Percentiles rank a stretch among this genome's conserved stretches.
These are phyloP conservation scores for Claviceps arundinis DNA, from an alignment of 2,329 filamentous ascomycete genomes.

Conservation along the genomic window DNA sequence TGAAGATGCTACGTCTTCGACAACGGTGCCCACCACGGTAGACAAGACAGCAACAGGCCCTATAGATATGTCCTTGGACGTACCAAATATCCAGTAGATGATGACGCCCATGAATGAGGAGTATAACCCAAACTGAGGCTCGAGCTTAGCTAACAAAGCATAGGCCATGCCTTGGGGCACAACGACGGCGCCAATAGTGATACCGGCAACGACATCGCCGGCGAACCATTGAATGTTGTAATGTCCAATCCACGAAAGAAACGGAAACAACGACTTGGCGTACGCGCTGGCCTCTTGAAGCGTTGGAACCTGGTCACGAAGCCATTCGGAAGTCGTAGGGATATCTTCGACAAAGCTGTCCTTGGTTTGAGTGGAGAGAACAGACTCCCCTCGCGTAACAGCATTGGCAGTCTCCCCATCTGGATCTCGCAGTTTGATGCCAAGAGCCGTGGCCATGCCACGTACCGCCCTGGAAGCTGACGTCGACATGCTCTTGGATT, in stretches of 20 bases:
- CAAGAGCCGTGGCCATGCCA: constrained; percentile 61
- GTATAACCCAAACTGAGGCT: constrained; percentile 64
- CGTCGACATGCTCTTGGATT: constrained; percentile 19
- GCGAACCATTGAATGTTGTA: constrained; percentile 86
- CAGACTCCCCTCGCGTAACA: constrained; percentile 64
- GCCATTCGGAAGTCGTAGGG: constrained; percentile 61
- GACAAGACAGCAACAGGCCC: constrained; percentile 95
- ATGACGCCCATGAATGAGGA: constrained; percentile 93
- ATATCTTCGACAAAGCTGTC: constrained; percentile 75
- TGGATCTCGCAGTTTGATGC: constrained; percentile 62
- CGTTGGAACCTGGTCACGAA: constrained; percentile 50
- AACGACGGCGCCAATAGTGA: constrained; percentile 51
- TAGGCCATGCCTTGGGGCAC: constrained; percentile 98
- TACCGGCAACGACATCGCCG: constrained; percentile 74
- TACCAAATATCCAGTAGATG: constrained; percentile 96
- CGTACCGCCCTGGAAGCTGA: constrained; percentile 51
- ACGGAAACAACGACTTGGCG: constrained; percentile 65
- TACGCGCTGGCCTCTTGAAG: constrained; percentile 45
- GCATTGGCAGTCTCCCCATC: constrained; percentile 36
- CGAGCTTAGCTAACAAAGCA: constrained; percentile 68
- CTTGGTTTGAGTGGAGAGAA: constrained; percentile 58
- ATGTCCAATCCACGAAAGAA: constrained; percentile 71
- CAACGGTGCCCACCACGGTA: constrained; percentile 72
- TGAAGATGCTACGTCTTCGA: constrained; percentile 45
- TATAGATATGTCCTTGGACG: constrained; percentile 96